Conservation (phyloP, 1,139 yeast species). For the Magnusiomyces suaveolens region DNA sequence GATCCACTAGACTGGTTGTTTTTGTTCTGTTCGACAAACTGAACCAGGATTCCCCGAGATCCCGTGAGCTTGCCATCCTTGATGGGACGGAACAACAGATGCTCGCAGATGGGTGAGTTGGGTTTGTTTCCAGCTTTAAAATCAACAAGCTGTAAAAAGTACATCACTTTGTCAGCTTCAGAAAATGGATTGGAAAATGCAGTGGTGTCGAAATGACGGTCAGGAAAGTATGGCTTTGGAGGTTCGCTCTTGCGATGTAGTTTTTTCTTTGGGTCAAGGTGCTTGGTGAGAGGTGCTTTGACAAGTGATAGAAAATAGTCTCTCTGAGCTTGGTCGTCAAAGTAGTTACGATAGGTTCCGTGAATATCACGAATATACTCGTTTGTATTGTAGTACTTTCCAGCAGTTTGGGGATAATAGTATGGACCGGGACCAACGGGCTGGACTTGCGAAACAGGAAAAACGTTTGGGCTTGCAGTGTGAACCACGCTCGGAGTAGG, state of each 20-base stretch:
- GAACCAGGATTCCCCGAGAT: background rate
- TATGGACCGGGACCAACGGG: too few species aligned
- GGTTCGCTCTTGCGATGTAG: background rate
- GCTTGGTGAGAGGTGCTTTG: background rate
- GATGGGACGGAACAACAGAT: background rate
- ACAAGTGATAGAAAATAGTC: too few species aligned
- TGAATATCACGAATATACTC: too few species aligned
- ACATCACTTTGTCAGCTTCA: background rate
- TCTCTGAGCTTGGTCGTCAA: too few species aligned
- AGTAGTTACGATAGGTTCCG: too few species aligned
- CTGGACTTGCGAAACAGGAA: too few species aligned
- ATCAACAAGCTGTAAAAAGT: background rate
- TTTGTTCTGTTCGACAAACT: conserved; percentile 2
- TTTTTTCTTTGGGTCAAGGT: background rate
- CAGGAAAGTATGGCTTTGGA: conserved; percentile 2
- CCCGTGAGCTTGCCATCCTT: background rate
- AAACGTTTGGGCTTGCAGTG: too few species aligned
- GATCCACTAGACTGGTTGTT: background rate
- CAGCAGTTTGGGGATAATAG: too few species aligned
- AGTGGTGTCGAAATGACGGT: background rate
- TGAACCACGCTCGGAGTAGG: too few species aligned
- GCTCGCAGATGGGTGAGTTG: background rate
- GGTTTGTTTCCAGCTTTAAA: background rate
- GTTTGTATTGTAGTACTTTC: too few species aligned
- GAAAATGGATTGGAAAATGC: background rate